Evolutionary conservation across 2,329 filamentous ascomycete species (phyloP).

Genomic region (Helotiales sp.): DNA sequence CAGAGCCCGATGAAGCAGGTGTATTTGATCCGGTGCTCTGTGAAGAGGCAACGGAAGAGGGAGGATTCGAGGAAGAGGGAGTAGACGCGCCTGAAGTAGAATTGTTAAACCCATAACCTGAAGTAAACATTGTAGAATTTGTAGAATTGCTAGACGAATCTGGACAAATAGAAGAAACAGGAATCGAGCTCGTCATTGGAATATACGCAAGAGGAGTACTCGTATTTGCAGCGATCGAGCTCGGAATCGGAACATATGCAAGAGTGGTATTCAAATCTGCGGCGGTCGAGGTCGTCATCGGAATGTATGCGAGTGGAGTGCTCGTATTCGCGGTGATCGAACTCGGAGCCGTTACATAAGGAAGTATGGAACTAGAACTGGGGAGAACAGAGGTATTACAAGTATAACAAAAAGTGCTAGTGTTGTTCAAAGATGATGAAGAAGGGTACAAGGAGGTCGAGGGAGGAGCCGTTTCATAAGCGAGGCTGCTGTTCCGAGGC

Average conservation of each 20-base stretch:
- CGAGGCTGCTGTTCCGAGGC: neutral
- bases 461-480: neutral
- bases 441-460: neutral
- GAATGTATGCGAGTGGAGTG: neutral
- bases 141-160: constrained; percentile 11
- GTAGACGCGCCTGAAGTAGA: constrained; percentile 17
- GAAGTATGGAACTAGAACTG: neutral
- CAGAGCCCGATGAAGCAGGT: constrained; percentile 11
- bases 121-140: constrained; percentile 15
- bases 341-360: neutral
- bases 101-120: constrained; percentile 20
- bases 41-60: constrained; percentile 10
- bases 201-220: neutral
- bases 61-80: constrained; percentile 14
- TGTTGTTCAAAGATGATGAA: neutral
- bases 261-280: neutral
- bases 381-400: neutral
- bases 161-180: constrained; percentile 11
- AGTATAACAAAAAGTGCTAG: neutral
- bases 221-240: neutral
- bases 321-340: neutral
- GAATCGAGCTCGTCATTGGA: neutral
- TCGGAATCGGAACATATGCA: neutral
- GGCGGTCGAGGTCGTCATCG: neutral
- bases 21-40: constrained; percentile 6